Evolutionary conservation across 164 flowering plant genomes (phyloP), one percentile per base, ranked within the genome.

Genomic region (Brasenia schreberi): DNA sequence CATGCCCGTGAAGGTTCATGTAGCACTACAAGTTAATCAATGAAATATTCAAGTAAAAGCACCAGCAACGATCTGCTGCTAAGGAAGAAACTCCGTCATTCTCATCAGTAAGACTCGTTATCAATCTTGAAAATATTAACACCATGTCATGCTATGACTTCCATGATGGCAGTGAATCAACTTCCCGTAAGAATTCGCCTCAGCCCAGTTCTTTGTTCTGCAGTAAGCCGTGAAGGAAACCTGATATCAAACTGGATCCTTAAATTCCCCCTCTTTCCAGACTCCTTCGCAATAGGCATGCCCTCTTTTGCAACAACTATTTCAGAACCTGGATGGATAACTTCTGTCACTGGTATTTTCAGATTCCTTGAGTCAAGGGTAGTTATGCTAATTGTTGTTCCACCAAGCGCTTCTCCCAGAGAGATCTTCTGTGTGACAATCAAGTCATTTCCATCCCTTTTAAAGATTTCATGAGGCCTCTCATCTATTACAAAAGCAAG

Each of bases 201-300:
- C 39, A 33, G 39, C 39, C 39, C 39, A 33, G 39, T 33, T 33
- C 39, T 33, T 33, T 33, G 39, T 33, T 33, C 39, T 33, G 39
- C 39, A 1, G 39, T 33, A 33, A 33, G 39, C 39, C 87, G 81
- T 27, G 89, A 73, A 18, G 98, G 98, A 74, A 89, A 94, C 62
- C 74, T 84, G 19, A 94, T 88, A 62, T 86, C 85, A 44, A 94
- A 78, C 71, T 82, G 88, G 69, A 94, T 73, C 73, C 81, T 84
- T 73, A 94, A 75, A 67, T 78, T 82, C 18, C 98, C 98, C 67
- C 82, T 94, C 79, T 71, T 84, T 58, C 89, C 79, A 11, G 90
- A 93, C 68, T 91, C 91, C 76, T 78, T 89, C 6, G 93, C 86
- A 60, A 86, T 82, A 39, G 98, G 98, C 98, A 94, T 94, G 60